phyloP scores from a whole-genome alignment of 306 rosid genomes.

The Vicia faba region DNA sequence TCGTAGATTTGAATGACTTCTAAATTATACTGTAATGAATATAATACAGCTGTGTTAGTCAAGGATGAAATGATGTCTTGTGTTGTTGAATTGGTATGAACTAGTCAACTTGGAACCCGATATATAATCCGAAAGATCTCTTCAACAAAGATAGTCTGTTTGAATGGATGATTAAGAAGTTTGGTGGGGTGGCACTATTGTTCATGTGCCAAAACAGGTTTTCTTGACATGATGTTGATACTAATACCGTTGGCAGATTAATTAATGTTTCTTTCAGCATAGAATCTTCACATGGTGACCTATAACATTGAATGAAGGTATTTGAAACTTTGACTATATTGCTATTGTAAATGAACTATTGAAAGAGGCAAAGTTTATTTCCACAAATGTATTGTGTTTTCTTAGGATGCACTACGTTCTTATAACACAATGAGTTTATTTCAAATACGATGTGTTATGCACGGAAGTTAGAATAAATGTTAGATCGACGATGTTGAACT shows the following conservation, averaged over 20 bases:
- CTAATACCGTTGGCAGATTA: slow-evolving; percentile 14
- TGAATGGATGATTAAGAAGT: slow-evolving; percentile 32
- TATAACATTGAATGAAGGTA: slow-evolving; percentile 8
- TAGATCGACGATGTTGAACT: no score
- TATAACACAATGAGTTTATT: no score
- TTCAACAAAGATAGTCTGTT: not conserved
- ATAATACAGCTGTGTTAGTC: slow-evolving; percentile 34
- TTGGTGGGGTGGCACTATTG: slow-evolving; percentile 42
- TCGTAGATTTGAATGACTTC: slow-evolving; percentile 48
- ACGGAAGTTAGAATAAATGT: no score
- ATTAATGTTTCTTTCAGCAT: slow-evolving; percentile 11
- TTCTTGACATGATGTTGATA: slow-evolving; percentile 32
- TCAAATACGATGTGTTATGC: no score
- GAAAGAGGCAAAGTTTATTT: no score
- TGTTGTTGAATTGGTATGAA: slow-evolving; percentile 24
- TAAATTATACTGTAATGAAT: no score
- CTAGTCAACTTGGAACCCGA: slow-evolving; percentile 48
- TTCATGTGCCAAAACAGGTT: slow-evolving; percentile 39
- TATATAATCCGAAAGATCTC: slow-evolving; percentile 16
- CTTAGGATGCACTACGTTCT: no score
- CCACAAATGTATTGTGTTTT: no score
- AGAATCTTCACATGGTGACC: slow-evolving; percentile 33
- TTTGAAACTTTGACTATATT: no score
- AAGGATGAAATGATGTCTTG: slow-evolving; percentile 44
- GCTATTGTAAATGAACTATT: no score